Conservation (phyloP, 805 yeast species). For the Gaillardinia entomophila region DNA sequence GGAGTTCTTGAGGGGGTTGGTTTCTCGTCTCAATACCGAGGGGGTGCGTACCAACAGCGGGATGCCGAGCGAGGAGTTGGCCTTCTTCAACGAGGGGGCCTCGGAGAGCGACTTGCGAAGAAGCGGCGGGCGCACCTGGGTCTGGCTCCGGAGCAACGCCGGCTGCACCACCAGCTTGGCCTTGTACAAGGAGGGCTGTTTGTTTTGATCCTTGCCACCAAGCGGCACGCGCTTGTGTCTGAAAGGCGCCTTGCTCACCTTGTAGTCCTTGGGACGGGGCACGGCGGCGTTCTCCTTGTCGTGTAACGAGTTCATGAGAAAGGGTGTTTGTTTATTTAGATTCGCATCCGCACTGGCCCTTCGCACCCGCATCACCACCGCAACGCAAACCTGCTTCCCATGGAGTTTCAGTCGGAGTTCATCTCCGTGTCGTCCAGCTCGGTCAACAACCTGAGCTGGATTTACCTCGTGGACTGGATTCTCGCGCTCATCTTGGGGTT, state of each 20-base stretch:
- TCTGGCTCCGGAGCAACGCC: conserved; percentile 24
- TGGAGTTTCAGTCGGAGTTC: conserved; percentile 22
- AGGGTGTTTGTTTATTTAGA: neutral
- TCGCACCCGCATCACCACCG: conserved; percentile 1
- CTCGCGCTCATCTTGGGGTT: conserved; percentile 57
- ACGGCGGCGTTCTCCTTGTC: conserved; percentile 7
- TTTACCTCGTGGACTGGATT: conserved; percentile 80
- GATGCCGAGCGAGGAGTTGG: conserved; percentile 35
- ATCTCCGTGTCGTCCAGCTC: conserved; percentile 18
- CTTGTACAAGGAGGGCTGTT: conserved; percentile 13
- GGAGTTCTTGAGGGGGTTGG: neutral
- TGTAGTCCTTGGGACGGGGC: conserved; percentile 1
- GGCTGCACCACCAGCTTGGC: neutral
- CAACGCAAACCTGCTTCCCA: conserved; percentile 5
- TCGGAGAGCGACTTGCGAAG: conserved; percentile 2
- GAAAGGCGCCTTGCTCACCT: conserved; percentile 3
- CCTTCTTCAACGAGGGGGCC: conserved; percentile 24
- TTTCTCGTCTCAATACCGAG: neutral
- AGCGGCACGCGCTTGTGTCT: conserved; percentile 25
- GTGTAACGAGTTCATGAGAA: conserved; percentile 1
- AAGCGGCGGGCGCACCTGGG: conserved; percentile 7
- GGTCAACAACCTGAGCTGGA: conserved; percentile 40
- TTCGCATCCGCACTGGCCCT: neutral
- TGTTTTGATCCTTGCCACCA: conserved; percentile 36
- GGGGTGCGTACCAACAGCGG: conserved; percentile 9